Evolutionary conservation across 768 basidiomycete species (phyloP).

Genomic region (Boletellus sp.): DNA sequence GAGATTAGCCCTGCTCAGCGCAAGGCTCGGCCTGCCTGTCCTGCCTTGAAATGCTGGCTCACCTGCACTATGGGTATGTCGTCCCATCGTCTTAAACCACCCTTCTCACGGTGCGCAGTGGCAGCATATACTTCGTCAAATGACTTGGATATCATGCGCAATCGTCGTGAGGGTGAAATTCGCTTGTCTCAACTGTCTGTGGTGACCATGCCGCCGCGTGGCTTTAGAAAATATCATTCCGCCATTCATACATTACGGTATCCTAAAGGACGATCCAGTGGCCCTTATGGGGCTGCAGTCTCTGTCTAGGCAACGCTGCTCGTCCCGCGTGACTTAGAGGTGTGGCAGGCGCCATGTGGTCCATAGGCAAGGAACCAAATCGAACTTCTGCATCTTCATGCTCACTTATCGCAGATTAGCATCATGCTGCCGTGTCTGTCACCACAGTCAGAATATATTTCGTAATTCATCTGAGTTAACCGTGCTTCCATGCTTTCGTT

Average conservation of each 20-base stretch:
- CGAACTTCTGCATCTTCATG: background rate
- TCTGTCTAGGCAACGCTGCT: background rate
- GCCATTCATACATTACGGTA: background rate
- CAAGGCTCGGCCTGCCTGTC: conserved; percentile 31
- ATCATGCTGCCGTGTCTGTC: background rate
- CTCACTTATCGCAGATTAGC: background rate
- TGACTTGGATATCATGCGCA: background rate
- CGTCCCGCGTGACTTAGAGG: background rate
- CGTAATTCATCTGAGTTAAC: background rate
- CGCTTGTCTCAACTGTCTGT: background rate
- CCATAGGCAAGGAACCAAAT: background rate
- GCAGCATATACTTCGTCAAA: background rate
- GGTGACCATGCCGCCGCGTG: conserved; percentile 1
- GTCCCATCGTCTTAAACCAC: background rate
- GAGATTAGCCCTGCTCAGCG: conserved; percentile 32
- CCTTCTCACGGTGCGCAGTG: background rate
- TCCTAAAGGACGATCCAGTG: background rate
- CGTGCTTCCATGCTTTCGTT: background rate
- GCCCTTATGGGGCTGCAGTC: background rate
- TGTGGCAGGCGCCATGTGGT: background rate
- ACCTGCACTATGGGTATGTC: background rate
- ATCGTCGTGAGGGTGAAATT: background rate
- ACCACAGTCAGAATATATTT: background rate
- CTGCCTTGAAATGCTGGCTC: background rate
- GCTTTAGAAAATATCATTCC: background rate